These are phyloP conservation scores for Chamaecyparis obtusa DNA, from an alignment of 75 land plant species.

Conservation along the genomic window DNA sequence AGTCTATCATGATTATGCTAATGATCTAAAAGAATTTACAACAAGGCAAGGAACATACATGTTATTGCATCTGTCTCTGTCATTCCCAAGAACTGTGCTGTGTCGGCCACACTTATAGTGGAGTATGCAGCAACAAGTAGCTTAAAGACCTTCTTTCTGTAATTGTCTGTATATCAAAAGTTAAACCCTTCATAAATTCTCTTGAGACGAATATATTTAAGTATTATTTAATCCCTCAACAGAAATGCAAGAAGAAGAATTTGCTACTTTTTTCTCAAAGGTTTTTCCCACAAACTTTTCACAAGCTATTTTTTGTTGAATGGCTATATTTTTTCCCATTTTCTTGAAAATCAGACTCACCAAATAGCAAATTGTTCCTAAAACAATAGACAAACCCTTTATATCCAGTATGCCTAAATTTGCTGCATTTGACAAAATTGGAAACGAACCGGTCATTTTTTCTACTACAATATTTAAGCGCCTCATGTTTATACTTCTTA, in stretches of 20 bases:
- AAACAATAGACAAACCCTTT: not conserved
- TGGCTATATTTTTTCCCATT: not conserved
- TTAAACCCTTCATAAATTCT: not conserved
- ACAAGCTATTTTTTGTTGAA: not conserved
- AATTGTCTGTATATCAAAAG: conserved; percentile 61
- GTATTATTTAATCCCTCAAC: not conserved
- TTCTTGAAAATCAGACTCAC: not conserved
- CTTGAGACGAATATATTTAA: not conserved
- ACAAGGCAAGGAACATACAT: conserved; percentile 43
- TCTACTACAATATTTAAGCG: not conserved
- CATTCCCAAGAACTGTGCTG: conserved; percentile 83
- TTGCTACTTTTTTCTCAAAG: not conserved
- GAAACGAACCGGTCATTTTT: not conserved
- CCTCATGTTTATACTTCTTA: not conserved
- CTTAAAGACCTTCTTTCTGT: conserved; percentile 65
- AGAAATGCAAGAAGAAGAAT: not conserved
- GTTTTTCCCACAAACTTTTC: not conserved
- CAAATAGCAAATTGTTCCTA: not conserved
- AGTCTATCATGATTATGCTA: not conserved
- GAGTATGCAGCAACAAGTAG: conserved; percentile 84
- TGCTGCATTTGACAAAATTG: not conserved
- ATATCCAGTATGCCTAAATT: not conserved
- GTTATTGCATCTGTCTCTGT: conserved; percentile 67
- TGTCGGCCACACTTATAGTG: conserved; percentile 77
- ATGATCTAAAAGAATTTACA: not conserved